A percentile compares a stretch with the other conserved stretches of the same genome.
Conservation (phyloP, 2,329 filamentous ascomycete species). For the Fusarium sp. region DNA sequence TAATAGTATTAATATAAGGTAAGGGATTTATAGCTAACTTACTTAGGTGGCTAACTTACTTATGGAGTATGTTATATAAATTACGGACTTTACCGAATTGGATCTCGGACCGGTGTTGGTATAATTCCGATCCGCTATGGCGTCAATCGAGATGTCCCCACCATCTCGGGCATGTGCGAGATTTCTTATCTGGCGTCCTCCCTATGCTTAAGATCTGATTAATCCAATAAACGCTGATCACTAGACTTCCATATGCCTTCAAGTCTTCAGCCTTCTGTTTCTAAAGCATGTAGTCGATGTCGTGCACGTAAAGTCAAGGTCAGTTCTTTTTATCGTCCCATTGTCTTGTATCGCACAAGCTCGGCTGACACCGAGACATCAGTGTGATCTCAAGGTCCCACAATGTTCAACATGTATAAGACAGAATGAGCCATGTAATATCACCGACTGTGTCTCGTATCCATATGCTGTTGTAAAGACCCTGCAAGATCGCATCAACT, state of each 20-base stretch:
- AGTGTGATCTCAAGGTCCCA: conserved; percentile 9
- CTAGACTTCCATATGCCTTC: not conserved
- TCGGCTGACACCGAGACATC: conserved; percentile 2
- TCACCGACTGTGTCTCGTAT: not conserved
- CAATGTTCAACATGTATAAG: conserved; percentile 4
- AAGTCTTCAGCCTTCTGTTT: not conserved
- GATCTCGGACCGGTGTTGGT: not conserved
- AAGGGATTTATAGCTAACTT: too few relatives aligned
- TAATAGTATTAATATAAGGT: too few relatives aligned
- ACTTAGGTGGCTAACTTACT: too few relatives aligned
- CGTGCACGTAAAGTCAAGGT: conserved; percentile 17
- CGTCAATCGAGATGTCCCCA: not conserved
- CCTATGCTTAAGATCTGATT: rapidly evolving
- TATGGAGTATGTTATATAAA: not conserved
- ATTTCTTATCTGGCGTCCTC: not conserved
- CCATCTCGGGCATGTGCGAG: conserved; percentile 1
- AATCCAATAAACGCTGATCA: rapidly evolving
- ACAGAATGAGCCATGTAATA: not conserved
- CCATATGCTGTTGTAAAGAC: not conserved
- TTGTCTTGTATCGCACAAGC: too few relatives aligned
- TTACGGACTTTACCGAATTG: not conserved
- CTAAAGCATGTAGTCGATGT: conserved; percentile 2
- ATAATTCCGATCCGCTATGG: conserved; percentile 10
- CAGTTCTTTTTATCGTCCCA: rapidly evolving
- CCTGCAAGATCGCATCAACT: not conserved